These are phyloP conservation scores for Aurinia saxatilis DNA, from an alignment of 345 rosid genomes.

Conservation along the genomic window DNA sequence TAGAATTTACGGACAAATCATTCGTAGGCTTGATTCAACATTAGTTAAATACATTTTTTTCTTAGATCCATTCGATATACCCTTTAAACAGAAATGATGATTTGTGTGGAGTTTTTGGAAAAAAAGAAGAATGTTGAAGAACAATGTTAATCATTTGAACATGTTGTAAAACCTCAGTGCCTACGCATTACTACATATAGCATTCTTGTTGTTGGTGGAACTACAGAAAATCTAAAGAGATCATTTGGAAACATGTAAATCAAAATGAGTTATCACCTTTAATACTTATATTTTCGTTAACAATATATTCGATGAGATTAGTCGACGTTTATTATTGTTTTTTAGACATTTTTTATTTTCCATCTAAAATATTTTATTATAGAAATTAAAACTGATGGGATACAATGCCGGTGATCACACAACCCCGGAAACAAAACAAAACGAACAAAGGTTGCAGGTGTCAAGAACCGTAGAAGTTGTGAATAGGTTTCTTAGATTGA, in stretches of 20 bases:
- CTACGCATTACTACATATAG: conserved; percentile 14
- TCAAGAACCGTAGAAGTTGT: too few species aligned
- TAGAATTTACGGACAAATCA: background rate
- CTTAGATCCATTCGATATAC: background rate
- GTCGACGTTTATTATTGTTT: too few species aligned
- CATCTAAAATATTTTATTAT: too few species aligned
- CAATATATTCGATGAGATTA: too few species aligned
- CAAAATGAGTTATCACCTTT: too few species aligned
- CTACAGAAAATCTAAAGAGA: background rate
- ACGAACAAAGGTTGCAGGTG: too few species aligned
- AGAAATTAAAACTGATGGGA: too few species aligned
- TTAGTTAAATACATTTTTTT: background rate
- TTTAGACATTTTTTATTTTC: too few species aligned
- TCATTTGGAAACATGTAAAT: background rate
- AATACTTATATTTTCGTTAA: too few species aligned
- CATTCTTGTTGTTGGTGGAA: conserved; percentile 3
- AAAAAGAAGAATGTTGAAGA: conserved; percentile 1
- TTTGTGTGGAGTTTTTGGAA: conserved; percentile 14
- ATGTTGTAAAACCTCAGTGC: conserved; percentile 7
- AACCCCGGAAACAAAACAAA: too few species aligned
- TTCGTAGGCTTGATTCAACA: background rate
- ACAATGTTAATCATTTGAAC: conserved; percentile 19
- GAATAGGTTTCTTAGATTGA: too few species aligned
- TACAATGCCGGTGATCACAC: too few species aligned
- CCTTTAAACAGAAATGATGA: background rate